These are phyloP conservation scores for Aspergillus mulundensis DNA, from an alignment of 495 filamentous ascomycete genomes.

Conservation along the genomic window DNA sequence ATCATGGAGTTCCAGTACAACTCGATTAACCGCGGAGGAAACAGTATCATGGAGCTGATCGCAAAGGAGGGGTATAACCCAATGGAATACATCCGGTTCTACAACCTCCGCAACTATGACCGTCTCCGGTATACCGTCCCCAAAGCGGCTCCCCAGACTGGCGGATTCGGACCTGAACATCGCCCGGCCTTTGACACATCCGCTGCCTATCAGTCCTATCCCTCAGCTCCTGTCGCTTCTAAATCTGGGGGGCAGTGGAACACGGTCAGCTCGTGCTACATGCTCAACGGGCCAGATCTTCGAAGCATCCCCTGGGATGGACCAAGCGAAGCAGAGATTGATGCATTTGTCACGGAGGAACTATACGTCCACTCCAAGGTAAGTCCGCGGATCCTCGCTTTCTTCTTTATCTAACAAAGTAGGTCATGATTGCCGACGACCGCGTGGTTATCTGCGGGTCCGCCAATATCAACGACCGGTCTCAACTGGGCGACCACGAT, in stretches of 20 bases:
- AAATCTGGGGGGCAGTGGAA: constrained; percentile 59
- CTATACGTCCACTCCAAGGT: constrained; percentile 92
- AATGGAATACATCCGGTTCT: constrained; percentile 85
- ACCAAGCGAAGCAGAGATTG: constrained; percentile 66
- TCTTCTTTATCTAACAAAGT: constrained; percentile 16
- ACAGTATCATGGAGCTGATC: constrained; percentile 80
- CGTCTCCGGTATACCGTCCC: constrained; percentile 71
- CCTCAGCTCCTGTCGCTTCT: constrained; percentile 50
- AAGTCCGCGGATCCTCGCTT: constrained; percentile 10
- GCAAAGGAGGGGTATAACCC: constrained; percentile 67
- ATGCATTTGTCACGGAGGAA: constrained; percentile 88
- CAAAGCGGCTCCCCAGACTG: constrained; percentile 59
- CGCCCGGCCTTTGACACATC: constrained; percentile 39
- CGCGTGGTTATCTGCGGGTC: constrained; percentile 83
- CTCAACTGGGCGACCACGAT: constrained; percentile 83
- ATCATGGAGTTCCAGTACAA: constrained; percentile 97
- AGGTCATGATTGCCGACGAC: constrained; percentile 89
- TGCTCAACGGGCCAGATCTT: constrained; percentile 75
- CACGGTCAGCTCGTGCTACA: constrained; percentile 76
- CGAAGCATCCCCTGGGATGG: constrained; percentile 73
- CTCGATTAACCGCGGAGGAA: constrained; percentile 81
- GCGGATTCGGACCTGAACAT: constrained; percentile 28
- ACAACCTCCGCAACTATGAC: constrained; percentile 92
- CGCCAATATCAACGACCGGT: constrained; percentile 93
- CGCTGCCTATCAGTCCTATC: constrained; percentile 58